Evolutionary conservation across 2,329 filamentous ascomycete species (phyloP).

Genomic region (Colletotrichum chlorophyti): DNA sequence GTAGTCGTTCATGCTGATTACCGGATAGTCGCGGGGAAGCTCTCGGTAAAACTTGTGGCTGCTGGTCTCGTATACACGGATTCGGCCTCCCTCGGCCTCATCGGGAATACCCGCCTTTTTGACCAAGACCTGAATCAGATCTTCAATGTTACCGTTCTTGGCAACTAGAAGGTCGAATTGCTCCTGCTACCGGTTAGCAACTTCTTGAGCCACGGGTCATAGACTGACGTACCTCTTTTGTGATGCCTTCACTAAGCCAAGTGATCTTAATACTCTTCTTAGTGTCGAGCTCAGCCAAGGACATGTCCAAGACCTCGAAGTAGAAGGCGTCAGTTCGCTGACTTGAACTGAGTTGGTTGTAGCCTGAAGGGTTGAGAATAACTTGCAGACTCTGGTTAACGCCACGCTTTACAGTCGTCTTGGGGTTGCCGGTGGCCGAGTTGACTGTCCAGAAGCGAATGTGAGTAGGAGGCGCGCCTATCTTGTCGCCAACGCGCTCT

Average conservation of each 20-base stretch:
- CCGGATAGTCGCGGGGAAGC: slow-evolving; percentile 71
- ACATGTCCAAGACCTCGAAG: slow-evolving; percentile 95
- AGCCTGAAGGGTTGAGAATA: slow-evolving; percentile 80
- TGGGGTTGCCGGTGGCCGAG: slow-evolving; percentile 76
- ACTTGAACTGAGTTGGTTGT: slow-evolving; percentile 71
- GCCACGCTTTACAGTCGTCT: slow-evolving; percentile 77
- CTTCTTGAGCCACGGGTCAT: background rate
- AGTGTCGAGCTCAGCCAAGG: slow-evolving; percentile 88
- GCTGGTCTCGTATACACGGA: slow-evolving; percentile 85
- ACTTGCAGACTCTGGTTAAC: slow-evolving; percentile 74
- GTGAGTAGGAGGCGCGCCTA: slow-evolving; percentile 83
- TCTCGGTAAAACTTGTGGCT: slow-evolving; percentile 85
- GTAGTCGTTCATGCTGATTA: slow-evolving; percentile 88
- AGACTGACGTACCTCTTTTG: slow-evolving; percentile 74
- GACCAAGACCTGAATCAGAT: slow-evolving; percentile 77
- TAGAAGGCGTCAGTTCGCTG: slow-evolving; percentile 82
- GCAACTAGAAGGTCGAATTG: slow-evolving; percentile 82
- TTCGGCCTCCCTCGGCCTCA: slow-evolving; percentile 71
- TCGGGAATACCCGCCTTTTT: slow-evolving; percentile 83
- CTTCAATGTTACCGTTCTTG: slow-evolving; percentile 81
- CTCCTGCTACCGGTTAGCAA: slow-evolving; percentile 58
- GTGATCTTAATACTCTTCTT: slow-evolving; percentile 86
- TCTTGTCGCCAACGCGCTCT: slow-evolving; percentile 79
- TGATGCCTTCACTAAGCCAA: slow-evolving; percentile 88
- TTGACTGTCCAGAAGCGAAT: slow-evolving; percentile 91